Percentiles rank a stretch among this genome's conserved stretches.
These are phyloP conservation scores for Odonthalia washingtoniensis DNA, from an alignment of 31 red algal genomes.

Conservation along the genomic window DNA sequence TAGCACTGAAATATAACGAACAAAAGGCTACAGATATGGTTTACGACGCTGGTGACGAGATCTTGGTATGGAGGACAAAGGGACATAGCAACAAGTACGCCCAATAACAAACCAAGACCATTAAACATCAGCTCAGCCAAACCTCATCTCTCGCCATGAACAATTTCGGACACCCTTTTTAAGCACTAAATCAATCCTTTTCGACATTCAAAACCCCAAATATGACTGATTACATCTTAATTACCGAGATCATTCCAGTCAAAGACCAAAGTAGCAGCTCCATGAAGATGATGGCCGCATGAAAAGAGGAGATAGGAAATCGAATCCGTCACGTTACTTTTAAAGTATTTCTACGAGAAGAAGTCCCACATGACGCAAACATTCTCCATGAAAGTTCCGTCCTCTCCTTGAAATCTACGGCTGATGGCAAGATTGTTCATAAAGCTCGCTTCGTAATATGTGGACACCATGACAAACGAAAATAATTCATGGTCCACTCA, in stretches of 20 bases:
- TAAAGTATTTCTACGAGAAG: conserved; percentile 1
- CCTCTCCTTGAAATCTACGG: neutral
- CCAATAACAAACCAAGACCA: neutral
- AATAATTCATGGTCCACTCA: conserved; percentile 25
- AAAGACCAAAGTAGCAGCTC: neutral
- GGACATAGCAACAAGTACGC: neutral
- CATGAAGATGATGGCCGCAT: neutral
- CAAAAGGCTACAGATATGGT: neutral
- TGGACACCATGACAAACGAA: conserved; percentile 24
- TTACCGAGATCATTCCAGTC: neutral
- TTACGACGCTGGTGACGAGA: neutral
- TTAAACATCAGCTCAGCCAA: neutral
- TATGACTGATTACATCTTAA: neutral
- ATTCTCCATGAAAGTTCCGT: neutral
- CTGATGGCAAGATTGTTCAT: neutral
- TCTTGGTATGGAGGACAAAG: neutral
- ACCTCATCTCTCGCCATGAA: neutral
- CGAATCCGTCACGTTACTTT: no score
- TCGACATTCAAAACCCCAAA: neutral
- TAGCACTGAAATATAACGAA: neutral
- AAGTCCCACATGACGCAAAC: conserved; percentile 30
- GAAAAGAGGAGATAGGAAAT: neutral
- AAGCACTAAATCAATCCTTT: neutral
- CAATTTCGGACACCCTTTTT: neutral
- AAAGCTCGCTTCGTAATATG: conserved; percentile 29